phyloP scores from a whole-genome alignment of 2,329 filamentous ascomycete species.

The Lasiodiplodia citricola region DNA sequence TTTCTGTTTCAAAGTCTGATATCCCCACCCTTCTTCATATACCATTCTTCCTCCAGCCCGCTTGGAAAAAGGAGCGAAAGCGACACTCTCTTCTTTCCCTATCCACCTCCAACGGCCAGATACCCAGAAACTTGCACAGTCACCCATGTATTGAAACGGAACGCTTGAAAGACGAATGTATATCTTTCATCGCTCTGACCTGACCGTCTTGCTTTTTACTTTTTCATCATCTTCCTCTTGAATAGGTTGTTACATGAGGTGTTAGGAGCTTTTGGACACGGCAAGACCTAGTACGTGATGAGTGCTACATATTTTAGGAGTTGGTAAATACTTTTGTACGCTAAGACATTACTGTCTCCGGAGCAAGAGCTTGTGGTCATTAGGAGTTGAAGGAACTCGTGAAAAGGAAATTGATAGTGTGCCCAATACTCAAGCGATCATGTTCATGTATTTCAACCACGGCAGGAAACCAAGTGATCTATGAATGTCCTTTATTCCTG shows the following conservation, averaged over 20 bases:
- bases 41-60: background rate
- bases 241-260: background rate
- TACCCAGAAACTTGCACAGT: background rate
- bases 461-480: background rate
- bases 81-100: background rate
- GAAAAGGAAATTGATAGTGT: too few species aligned
- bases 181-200: background rate
- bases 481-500: background rate
- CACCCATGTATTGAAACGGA: background rate
- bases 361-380: too few species aligned
- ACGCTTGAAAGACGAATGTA: background rate
- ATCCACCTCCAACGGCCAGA: background rate
- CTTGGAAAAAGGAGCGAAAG: background rate
- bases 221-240: background rate
- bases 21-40: background rate
- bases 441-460: background rate
- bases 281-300: background rate
- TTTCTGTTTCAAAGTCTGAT: background rate
- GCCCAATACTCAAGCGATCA: too few species aligned
- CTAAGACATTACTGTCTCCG: background rate
- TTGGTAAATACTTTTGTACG: background rate
- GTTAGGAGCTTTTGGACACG: background rate
- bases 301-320: background rate
- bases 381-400: too few species aligned
- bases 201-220: background rate